Conservation (phyloP, 768 basidiomycete species). For the Lentinula boryana region DNA sequence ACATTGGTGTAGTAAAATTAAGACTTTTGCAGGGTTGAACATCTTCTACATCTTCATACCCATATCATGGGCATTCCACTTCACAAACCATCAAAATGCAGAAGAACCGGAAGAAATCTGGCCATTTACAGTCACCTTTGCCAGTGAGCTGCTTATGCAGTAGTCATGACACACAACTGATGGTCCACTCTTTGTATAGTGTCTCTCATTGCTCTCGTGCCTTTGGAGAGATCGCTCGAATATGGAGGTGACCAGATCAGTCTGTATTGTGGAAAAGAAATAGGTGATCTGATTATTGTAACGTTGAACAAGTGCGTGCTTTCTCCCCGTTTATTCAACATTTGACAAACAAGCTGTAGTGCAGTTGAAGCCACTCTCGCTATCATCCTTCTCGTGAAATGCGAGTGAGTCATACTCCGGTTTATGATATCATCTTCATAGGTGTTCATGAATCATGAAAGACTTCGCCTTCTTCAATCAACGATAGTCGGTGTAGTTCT, state of each 20-base stretch:
- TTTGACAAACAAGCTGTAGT: conserved; percentile 24
- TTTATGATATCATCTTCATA: conserved; percentile 23
- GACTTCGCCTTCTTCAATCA: not conserved
- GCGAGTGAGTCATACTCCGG: conserved; percentile 48
- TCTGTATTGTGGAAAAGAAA: conserved; percentile 50
- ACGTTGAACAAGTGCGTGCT: conserved; percentile 58
- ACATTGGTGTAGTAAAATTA: not conserved
- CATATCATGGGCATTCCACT: conserved; percentile 58
- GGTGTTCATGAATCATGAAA: not conserved
- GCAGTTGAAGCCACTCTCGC: conserved; percentile 67
- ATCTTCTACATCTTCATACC: conserved; percentile 53
- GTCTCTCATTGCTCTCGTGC: conserved; percentile 58
- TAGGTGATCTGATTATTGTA: conserved; percentile 61
- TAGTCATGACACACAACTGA: not conserved
- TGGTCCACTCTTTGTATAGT: conserved; percentile 30
- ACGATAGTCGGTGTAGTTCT: conserved; percentile 50
- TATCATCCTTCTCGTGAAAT: conserved; percentile 57
- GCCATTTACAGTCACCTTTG: conserved; percentile 32
- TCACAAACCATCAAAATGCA: conserved; percentile 12
- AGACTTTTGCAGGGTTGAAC: conserved; percentile 43
- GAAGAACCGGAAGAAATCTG: conserved; percentile 17
- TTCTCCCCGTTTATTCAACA: not conserved
- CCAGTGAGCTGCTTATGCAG: conserved; percentile 21
- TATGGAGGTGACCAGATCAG: conserved; percentile 36
- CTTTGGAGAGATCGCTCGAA: conserved; percentile 61